Evolutionary conservation across 768 basidiomycete genomes (phyloP).

Genomic region (Suillus variegatus): DNA sequence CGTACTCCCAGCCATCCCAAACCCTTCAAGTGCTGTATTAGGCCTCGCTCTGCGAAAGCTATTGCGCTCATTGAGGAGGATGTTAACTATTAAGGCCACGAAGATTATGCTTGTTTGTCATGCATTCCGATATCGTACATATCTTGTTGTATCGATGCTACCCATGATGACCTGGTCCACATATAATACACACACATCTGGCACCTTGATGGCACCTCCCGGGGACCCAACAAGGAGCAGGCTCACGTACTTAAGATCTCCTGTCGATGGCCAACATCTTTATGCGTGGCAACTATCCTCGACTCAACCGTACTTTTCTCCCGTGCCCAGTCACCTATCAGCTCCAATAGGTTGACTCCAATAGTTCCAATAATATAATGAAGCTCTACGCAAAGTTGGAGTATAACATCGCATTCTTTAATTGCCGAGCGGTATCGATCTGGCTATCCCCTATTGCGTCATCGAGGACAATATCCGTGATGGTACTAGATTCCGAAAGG

Average conservation of each 20-base stretch:
- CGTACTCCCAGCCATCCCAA: not conserved
- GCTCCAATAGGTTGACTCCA: too few species aligned
- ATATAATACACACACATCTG: not conserved
- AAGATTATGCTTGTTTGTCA: not conserved
- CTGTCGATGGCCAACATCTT: not conserved
- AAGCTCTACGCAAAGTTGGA: constrained; percentile 11
- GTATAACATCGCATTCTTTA: constrained; percentile 36
- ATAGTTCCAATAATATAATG: too few species aligned
- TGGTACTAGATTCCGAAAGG: constrained; percentile 62
- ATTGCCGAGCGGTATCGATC: constrained; percentile 34
- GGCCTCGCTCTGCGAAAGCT: constrained; percentile 52
- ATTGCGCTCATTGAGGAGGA: constrained; percentile 47
- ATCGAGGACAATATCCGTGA: constrained; percentile 61
- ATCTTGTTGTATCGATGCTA: not conserved
- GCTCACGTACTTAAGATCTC: not conserved
- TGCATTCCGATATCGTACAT: not conserved
- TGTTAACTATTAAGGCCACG: constrained; percentile 16
- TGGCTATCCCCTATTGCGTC: constrained; percentile 44
- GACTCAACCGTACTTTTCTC: not conserved
- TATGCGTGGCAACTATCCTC: not conserved
- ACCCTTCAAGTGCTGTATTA: constrained; percentile 50
- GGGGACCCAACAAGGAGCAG: not conserved
- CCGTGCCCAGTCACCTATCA: too few species aligned
- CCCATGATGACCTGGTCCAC: not conserved
- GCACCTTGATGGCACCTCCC: not conserved